phyloP scores from a whole-genome alignment of 2,329 filamentous ascomycete genomes.

The Aspergillus vadensis region DNA sequence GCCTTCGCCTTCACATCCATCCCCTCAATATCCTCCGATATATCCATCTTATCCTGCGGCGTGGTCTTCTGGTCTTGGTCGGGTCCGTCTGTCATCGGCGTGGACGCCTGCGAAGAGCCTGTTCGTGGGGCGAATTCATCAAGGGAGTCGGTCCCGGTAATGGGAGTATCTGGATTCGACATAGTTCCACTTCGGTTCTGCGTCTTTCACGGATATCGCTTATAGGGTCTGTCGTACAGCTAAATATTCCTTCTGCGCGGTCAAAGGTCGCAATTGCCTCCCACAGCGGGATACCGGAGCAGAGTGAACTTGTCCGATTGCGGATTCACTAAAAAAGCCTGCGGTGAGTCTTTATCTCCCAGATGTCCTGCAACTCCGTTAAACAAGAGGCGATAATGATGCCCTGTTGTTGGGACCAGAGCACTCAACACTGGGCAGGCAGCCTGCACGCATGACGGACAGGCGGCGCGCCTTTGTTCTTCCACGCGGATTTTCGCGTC shows the following conservation, averaged over 20 bases:
- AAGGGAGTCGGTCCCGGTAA: conserved; percentile 30
- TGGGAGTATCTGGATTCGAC: conserved; percentile 30
- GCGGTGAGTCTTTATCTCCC: no score
- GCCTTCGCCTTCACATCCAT: conserved; percentile 49
- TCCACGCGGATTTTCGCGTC: conserved; percentile 38
- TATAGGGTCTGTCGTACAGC: no score
- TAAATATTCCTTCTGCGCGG: no score
- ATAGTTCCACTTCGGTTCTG: conserved; percentile 18
- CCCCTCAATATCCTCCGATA: conserved; percentile 35
- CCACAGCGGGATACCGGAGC: no score
- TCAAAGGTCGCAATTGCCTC: no score
- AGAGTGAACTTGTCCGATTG: no score
- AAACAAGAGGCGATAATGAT: no score
- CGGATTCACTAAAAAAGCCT: no score
- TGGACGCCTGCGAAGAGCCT: conserved; percentile 36
- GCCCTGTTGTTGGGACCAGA: not conserved
- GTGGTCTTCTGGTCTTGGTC: conserved; percentile 17
- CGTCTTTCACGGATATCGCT: not conserved
- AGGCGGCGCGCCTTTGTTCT: conserved; percentile 5
- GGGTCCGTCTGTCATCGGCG: conserved; percentile 24
- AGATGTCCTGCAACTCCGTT: no score
- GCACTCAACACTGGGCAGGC: not conserved
- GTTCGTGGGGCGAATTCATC: conserved; percentile 27
- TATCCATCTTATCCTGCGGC: conserved; percentile 18
- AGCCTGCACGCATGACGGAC: not conserved